phyloP scores from a whole-genome alignment of 805 yeast genomes.

The Wickerhamiella parazyma region DNA sequence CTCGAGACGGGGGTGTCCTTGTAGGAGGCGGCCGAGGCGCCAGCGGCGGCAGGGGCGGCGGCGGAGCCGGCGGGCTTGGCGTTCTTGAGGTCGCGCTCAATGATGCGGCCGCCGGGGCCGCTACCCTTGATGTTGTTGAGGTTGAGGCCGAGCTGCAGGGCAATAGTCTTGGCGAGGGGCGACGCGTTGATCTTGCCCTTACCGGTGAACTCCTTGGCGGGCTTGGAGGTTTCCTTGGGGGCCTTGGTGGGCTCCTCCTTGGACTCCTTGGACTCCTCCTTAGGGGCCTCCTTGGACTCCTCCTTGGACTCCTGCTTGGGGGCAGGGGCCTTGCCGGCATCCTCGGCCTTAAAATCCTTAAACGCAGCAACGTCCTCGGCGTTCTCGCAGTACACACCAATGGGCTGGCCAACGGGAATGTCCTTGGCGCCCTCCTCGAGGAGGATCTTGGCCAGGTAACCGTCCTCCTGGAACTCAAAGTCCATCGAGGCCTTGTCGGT shows the following conservation, averaged over 20 bases:
- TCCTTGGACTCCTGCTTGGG: slow-evolving; percentile 19
- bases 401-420: slow-evolving; percentile 86
- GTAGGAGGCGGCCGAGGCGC: slow-evolving; percentile 46
- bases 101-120: slow-evolving; percentile 92
- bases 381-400: slow-evolving; percentile 92
- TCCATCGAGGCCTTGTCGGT: slow-evolving; percentile 98
- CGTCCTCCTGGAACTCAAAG: slow-evolving; percentile 96
- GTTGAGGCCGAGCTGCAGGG: slow-evolving; percentile 81
- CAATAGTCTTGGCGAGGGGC: slow-evolving; percentile 86
- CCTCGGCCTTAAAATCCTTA: slow-evolving; percentile 68
- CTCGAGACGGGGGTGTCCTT: slow-evolving; percentile 74
- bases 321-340: slow-evolving; percentile 40
- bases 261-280: slow-evolving; percentile 63
- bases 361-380: slow-evolving; percentile 76
- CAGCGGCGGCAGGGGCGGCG: slow-evolving; percentile 30
- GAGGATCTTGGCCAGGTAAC: slow-evolving; percentile 65
- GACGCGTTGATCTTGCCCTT: slow-evolving; percentile 85
- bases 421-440: slow-evolving; percentile 68
- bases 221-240: slow-evolving; percentile 75
- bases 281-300: slow-evolving; percentile 3
- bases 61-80: slow-evolving; percentile 36
- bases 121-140: slow-evolving; percentile 77
- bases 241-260: slow-evolving; percentile 91
- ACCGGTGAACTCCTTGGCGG: slow-evolving; percentile 43
- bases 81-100: slow-evolving; percentile 78